Conservation (phyloP, 208 protist genomes). For the Leishmania major region DNA sequence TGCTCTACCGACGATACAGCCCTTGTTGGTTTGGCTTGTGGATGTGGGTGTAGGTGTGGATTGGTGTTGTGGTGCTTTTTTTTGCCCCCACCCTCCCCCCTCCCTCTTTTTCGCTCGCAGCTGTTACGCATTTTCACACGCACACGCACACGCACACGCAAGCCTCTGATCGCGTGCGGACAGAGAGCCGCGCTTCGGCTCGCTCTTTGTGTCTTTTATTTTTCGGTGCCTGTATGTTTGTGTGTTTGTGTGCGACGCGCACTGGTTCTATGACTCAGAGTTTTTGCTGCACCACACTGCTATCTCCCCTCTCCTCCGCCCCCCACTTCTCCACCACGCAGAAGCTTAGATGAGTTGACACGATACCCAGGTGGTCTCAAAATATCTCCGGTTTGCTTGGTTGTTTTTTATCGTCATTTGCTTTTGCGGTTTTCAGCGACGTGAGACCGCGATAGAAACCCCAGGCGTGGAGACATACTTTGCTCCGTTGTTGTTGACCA, state of each 20-base stretch:
- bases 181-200: not conserved
- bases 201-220: not conserved
- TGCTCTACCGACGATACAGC: no score
- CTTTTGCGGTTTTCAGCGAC: not conserved
- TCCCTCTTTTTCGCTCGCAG: not conserved
- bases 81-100: not conserved
- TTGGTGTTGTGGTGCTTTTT: not conserved
- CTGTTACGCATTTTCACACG: not conserved
- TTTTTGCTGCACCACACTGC: not conserved
- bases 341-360: not conserved
- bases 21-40: not conserved
- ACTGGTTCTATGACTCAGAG: not conserved
- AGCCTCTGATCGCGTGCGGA: not conserved
- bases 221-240: not conserved
- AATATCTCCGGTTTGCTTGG: not conserved
- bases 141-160: not conserved
- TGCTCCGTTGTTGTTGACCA: not conserved
- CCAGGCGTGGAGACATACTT: not conserved
- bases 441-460: not conserved
- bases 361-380: not conserved
- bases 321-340: not conserved
- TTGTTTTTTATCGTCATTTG: not conserved
- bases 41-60: not conserved
- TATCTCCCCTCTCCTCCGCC: not conserved
- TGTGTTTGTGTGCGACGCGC: not conserved